Evolutionary conservation across 768 basidiomycete species (phyloP).

Genomic region (Chalciporus sphaerocephalus): DNA sequence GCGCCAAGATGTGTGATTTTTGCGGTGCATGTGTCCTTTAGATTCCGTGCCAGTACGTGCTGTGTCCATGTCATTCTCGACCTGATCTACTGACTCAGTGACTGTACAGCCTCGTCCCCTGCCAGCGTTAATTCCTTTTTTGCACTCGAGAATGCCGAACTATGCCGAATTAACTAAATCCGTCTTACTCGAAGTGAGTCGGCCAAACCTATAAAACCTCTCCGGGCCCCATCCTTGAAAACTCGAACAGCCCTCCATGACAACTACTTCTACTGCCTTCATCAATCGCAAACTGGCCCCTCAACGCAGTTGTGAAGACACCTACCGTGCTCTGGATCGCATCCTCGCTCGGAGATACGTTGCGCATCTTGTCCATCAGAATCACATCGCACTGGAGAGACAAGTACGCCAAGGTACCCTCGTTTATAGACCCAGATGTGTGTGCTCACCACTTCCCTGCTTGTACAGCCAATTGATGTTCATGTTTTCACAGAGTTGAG

Average conservation of each 20-base stretch:
- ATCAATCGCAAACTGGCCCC: slow-evolving; percentile 28
- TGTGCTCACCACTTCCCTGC: slow-evolving; percentile 1
- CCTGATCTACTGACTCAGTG: too few relatives aligned
- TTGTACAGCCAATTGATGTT: slow-evolving; percentile 13
- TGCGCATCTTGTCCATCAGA: slow-evolving; percentile 20
- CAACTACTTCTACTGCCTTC: slow-evolving; percentile 12
- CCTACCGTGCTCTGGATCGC: slow-evolving; percentile 29
- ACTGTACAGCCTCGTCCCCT: too few relatives aligned
- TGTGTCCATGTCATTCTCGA: too few relatives aligned
- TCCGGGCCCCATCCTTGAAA: background rate
- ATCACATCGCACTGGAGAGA: slow-evolving; percentile 15
- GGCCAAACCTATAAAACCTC: background rate
- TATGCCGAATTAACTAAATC: too few relatives aligned
- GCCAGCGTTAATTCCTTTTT: too few relatives aligned
- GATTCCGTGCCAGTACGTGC: too few relatives aligned
- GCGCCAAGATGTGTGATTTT: too few relatives aligned
- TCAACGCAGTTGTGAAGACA: slow-evolving; percentile 20
- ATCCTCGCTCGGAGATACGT: slow-evolving; percentile 31
- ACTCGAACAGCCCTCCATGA: slow-evolving; percentile 19
- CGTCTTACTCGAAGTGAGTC: background rate
- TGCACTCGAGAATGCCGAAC: too few relatives aligned
- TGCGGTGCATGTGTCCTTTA: too few relatives aligned
- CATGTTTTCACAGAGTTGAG: slow-evolving; percentile 32
- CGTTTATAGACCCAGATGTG: slow-evolving; percentile 32
- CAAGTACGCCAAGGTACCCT: slow-evolving; percentile 25